Conservation (phyloP, 768 basidiomycete species). For the Termitomyces sp. region DNA sequence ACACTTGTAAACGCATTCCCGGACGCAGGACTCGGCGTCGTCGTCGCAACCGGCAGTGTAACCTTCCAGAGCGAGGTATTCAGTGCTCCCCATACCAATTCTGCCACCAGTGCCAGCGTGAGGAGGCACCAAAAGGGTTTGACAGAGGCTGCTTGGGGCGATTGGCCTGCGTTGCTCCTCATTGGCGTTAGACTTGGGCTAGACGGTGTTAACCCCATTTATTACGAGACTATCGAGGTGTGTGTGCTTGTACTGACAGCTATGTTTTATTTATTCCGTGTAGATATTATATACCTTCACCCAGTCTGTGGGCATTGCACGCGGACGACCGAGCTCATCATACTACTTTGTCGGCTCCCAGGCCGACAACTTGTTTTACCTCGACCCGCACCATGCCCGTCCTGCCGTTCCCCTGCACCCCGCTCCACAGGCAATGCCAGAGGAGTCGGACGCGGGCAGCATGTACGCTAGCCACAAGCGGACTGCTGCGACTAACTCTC, state of each 20-base stretch:
- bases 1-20: slow-evolving; percentile 75
- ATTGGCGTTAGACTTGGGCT: slow-evolving; percentile 87
- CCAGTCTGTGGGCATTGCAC: slow-evolving; percentile 94
- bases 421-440: neutral
- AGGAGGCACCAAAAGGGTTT: slow-evolving; percentile 19
- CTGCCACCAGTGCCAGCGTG: slow-evolving; percentile 19
- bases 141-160: slow-evolving; percentile 56
- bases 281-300: slow-evolving; percentile 91
- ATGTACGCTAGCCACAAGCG: slow-evolving; percentile 16
- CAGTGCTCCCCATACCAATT: slow-evolving; percentile 53
- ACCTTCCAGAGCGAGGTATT: slow-evolving; percentile 86
- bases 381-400: slow-evolving; percentile 77
- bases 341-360: slow-evolving; percentile 97
- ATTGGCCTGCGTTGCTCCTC: slow-evolving; percentile 78
- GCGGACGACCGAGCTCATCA: slow-evolving; percentile 92
- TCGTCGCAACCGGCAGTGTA: slow-evolving; percentile 76
- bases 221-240: slow-evolving; percentile 72
- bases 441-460: slow-evolving; percentile 14
- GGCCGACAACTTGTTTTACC: slow-evolving; percentile 79
- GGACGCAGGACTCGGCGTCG: slow-evolving; percentile 73
- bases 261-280: too few relatives aligned
- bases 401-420: slow-evolving; percentile 69
- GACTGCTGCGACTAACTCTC: slow-evolving; percentile 36
- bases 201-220: slow-evolving; percentile 93
- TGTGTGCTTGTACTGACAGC: neutral